These are phyloP conservation scores for Bryum argenteum DNA, from an alignment of 225 moss, liverwort and hornwort species.

Conservation along the genomic window DNA sequence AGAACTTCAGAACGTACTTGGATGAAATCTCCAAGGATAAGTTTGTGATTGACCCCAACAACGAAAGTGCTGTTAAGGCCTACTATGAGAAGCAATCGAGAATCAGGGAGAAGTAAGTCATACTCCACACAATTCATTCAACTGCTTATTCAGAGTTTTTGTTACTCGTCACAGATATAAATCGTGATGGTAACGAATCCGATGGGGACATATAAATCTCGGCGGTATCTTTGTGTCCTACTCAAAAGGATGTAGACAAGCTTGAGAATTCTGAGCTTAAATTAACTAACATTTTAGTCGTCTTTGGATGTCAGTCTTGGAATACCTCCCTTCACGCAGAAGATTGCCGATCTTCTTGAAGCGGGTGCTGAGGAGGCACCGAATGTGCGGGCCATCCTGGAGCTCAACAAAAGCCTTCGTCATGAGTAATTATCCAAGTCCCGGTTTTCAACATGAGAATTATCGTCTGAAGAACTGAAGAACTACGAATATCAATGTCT, in stretches of 20 bases:
- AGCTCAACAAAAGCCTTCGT: slow-evolving; percentile 54
- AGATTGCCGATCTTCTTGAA: slow-evolving; percentile 64
- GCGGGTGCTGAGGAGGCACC: slow-evolving; percentile 65
- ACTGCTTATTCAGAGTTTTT: background rate
- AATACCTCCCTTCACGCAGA: slow-evolving; percentile 67
- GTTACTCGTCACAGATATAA: background rate
- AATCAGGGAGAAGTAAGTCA: slow-evolving; percentile 62
- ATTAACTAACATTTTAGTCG: slow-evolving; percentile 8
- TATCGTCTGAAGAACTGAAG: background rate
- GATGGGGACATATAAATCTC: background rate
- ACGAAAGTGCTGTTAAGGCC: slow-evolving; percentile 57
- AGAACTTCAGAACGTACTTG: slow-evolving; percentile 70
- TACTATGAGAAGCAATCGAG: slow-evolving; percentile 51
- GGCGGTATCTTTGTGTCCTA: background rate
- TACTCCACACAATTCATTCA: slow-evolving; percentile 8
- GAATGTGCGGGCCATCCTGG: slow-evolving; percentile 65
- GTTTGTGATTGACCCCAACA: slow-evolving; percentile 56
- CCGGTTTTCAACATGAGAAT: background rate
- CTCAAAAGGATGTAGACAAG: background rate
- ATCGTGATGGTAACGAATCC: background rate
- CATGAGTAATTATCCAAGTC: slow-evolving; percentile 45
- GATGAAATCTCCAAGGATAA: slow-evolving; percentile 61
- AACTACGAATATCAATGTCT: background rate
- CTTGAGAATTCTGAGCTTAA: background rate
- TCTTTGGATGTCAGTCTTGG: slow-evolving; percentile 46